Evolutionary conservation across 2,329 filamentous ascomycete genomes (phyloP).

Genomic region (Aureobasidium lini): DNA sequence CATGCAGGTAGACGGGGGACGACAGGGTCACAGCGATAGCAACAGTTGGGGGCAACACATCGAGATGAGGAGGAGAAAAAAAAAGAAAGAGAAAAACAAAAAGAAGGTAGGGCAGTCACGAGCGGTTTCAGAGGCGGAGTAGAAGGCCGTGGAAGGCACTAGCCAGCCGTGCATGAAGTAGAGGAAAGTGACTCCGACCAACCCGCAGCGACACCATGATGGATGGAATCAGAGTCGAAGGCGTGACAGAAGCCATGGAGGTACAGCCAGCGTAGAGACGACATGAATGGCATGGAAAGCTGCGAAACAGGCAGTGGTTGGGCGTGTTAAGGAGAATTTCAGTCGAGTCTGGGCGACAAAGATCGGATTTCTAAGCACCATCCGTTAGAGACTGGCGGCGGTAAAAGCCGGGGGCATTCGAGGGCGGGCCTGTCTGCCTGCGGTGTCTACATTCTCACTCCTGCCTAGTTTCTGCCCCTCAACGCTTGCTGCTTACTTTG

Average conservation of each 20-base stretch:
- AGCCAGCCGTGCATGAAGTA: background rate
- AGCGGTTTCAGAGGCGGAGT: background rate
- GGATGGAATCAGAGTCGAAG: background rate
- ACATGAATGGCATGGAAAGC: background rate
- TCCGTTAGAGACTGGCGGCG: background rate
- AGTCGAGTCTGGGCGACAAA: background rate
- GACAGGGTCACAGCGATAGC: background rate
- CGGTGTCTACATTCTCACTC: conserved; percentile 11
- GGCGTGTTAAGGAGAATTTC: background rate
- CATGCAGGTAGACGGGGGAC: background rate
- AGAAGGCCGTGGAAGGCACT: conserved; percentile 8
- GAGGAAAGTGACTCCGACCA: background rate
- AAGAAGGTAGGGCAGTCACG: background rate
- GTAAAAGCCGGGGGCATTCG: background rate
- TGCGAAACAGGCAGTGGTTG: background rate
- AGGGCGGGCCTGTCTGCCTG: background rate
- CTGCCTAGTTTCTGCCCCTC: conserved; percentile 2
- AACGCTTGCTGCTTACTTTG: background rate
- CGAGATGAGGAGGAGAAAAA: background rate
- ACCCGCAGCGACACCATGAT: background rate
- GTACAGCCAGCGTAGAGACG: background rate
- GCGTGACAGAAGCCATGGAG: background rate
- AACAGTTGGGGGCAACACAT: background rate
- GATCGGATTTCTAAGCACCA: conserved; percentile 11
- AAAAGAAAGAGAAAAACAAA: background rate